A percentile compares a stretch with the other conserved stretches of the same genome.
Evolutionary conservation across 2,329 filamentous ascomycete species (phyloP).

Genomic region (Diplodia intermedia): DNA sequence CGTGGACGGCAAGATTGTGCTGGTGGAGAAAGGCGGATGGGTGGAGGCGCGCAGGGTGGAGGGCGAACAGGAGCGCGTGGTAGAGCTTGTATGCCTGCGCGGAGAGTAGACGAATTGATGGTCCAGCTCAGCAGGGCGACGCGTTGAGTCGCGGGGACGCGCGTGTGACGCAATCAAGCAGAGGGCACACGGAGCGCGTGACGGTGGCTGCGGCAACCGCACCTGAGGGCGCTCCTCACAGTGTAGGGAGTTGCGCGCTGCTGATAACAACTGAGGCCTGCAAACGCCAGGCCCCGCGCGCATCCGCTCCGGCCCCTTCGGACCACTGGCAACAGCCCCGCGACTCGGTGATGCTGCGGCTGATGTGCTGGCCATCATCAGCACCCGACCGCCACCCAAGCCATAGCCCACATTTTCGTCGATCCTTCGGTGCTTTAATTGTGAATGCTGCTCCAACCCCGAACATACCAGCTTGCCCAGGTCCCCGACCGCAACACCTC

Average conservation of each 20-base stretch:
- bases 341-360: constrained; percentile 7
- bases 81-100: constrained; percentile 44
- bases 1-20: constrained; percentile 88
- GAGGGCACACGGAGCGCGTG: constrained; percentile 28
- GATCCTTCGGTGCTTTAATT: constrained; percentile 26
- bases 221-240: background rate
- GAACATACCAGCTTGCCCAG: constrained; percentile 49
- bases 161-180: constrained; percentile 30
- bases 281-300: constrained; percentile 5
- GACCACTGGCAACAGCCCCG: background rate
- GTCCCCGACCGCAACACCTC: constrained; percentile 44
- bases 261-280: background rate
- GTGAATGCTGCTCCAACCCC: constrained; percentile 52
- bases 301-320: constrained; percentile 7
- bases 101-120: constrained; percentile 33
- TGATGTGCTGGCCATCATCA: constrained; percentile 14
- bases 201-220: constrained; percentile 18
- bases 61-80: constrained; percentile 39
- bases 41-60: constrained; percentile 67
- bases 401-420: constrained; percentile 21
- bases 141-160: constrained; percentile 15
- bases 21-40: constrained; percentile 72
- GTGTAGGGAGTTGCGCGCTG: constrained; percentile 12
- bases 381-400: constrained; percentile 24
- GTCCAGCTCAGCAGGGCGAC: constrained; percentile 24